Base-by-base conservation (phyloP, 2,329 filamentous ascomycete genomes). In the Metarhizium humberi region DNA sequence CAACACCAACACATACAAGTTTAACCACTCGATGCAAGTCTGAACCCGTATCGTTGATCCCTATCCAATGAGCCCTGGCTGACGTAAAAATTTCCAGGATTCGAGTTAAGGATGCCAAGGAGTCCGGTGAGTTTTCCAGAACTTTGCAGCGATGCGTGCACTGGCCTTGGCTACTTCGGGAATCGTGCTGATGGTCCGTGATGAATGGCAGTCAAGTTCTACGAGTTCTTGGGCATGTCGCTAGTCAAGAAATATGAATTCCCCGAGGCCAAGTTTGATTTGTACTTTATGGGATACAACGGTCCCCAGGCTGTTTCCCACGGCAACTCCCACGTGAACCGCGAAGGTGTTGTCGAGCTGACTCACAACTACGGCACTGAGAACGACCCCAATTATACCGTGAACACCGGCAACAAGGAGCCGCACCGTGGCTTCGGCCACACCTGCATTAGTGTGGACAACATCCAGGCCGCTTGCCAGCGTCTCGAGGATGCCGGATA, bases 201-300 rank as follows among this genome's bases (percentile, higher is more conserved):
- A 29, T 55, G 18, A 45, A n/a, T 38, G 38, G 46, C 68, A 81
- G 84, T 97, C 72, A 88, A 92, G 63, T 99, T 95, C 74, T 99
- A 97, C 73, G 86, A 96, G 69, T 88, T 90, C 71, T 81, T 99
- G 18, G 94, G 94, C 64, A 85, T 97, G 81, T 91, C 79, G 67
- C 73, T 91, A 59, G 81, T 97, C 71, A 84, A 89, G 66, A 88
- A 92, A 73, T 78, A 94, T 50, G 77, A 87, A 59, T 88, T 90
- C 67, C 88, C 92, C 14, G 91, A 96, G 57, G 84, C 83, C 71
- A 96, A 95, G 68, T 97, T 97, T 71, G 90, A 94, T 65, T 83
- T 96, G 32, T 97, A 97, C 78, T 97, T 97, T 75, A 79, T 99
- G 57, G 91, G 86, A 57, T 97, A 95, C 74, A 87, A 96, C 68